These are phyloP conservation scores for Coelastrella sp. DNA, from an alignment of 139 green algal species.

Conservation along the genomic window DNA sequence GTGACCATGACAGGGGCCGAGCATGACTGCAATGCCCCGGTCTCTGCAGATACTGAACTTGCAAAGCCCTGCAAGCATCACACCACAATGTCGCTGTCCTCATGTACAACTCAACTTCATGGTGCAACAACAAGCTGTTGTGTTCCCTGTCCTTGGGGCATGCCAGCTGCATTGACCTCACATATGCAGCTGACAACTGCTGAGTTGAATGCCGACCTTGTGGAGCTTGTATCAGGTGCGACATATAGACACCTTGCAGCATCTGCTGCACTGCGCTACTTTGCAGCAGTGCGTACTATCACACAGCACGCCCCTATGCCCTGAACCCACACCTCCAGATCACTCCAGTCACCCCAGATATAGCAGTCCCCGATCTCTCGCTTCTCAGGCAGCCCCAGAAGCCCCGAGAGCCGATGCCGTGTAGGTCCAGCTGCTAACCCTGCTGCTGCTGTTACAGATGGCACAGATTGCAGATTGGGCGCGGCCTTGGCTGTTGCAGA, in stretches of 20 bases:
- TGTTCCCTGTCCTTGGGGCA: too few species aligned
- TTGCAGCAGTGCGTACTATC: neutral
- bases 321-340: neutral
- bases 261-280: neutral
- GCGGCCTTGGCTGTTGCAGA: neutral
- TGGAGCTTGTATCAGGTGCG: too few species aligned
- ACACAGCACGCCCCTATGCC: neutral
- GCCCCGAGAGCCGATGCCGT: conserved; percentile 37
- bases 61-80: conserved; percentile 24
- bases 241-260: neutral
- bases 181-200: too few species aligned
- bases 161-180: too few species aligned
- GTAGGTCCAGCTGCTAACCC: neutral
- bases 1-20: conserved; percentile 59
- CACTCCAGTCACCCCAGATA: conserved; percentile 69
- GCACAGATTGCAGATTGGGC: neutral
- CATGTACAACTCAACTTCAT: neutral
- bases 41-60: conserved; percentile 57
- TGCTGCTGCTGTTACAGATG: neutral
- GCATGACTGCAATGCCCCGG: conserved; percentile 35
- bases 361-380: conserved; percentile 79
- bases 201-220: too few species aligned
- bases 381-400: conserved; percentile 52
- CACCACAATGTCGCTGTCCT: neutral
- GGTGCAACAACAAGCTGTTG: neutral